phyloP scores from a whole-genome alignment of 345 rosid species.

The Dipteronia dyeriana region DNA sequence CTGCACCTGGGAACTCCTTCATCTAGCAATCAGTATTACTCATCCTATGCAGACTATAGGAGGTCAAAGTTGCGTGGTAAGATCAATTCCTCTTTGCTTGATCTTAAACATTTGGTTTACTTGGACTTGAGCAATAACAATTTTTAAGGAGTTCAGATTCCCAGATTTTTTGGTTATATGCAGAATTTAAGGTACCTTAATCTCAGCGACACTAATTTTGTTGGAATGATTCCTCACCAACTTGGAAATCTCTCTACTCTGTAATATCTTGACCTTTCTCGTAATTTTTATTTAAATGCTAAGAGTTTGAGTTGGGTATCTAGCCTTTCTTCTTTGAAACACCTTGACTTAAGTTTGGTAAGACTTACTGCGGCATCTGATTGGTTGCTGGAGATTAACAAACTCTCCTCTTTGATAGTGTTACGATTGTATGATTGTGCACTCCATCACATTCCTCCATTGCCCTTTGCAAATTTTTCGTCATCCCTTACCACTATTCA shows the following conservation, averaged over 20 bases:
- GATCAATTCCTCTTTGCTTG: not conserved
- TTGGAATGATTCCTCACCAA: no score
- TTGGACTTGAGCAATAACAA: not conserved
- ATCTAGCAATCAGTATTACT: no score
- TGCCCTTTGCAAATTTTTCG: slow-evolving; percentile 6
- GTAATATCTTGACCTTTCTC: no score
- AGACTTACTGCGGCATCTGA: no score
- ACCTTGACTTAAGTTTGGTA: no score
- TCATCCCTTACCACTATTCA: slow-evolving; percentile 11
- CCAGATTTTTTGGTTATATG: no score
- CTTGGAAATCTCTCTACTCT: no score
- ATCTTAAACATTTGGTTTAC: not conserved
- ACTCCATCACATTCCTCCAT: not conserved
- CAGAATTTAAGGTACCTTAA: no score
- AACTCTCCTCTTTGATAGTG: slow-evolving; percentile 14
- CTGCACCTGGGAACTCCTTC: not conserved
- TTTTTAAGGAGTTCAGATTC: no score
- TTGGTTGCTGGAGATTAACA: not conserved
- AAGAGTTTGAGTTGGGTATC: not conserved
- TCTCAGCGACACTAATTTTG: no score
- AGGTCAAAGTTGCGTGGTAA: not conserved
- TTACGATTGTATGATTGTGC: not conserved
- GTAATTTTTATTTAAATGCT: not conserved
- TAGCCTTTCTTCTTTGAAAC: no score
- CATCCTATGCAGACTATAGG: not conserved